A percentile compares a stretch with the other conserved stretches of the same genome.
Evolutionary conservation across 2,329 filamentous ascomycete genomes (phyloP).

Genomic region (Aspergillus aculeatus): DNA sequence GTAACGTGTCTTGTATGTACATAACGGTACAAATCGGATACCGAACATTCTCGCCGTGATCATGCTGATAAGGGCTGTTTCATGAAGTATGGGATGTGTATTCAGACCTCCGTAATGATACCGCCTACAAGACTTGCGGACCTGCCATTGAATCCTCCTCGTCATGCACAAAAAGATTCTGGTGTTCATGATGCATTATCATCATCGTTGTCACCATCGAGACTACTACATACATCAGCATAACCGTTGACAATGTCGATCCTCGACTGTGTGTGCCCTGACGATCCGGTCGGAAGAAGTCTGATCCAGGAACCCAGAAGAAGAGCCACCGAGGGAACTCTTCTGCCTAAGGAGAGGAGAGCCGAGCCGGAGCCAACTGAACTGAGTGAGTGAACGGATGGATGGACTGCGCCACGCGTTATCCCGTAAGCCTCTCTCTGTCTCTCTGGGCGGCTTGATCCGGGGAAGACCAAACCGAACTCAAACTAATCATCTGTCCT

Average conservation of each 20-base stretch:
- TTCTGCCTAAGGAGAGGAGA: constrained; percentile 3
- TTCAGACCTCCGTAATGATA: neutral
- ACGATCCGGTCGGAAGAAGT: constrained; percentile 2
- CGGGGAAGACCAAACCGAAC: constrained; percentile 1
- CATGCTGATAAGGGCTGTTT: neutral
- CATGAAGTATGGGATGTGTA: neutral
- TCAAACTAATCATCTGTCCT: neutral
- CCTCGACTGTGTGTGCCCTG: neutral
- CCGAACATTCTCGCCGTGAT: neutral
- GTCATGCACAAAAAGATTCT: too few species aligned
- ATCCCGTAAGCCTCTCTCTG: neutral
- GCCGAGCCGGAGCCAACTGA: neutral
- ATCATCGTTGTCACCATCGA: neutral
- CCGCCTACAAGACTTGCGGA: neutral
- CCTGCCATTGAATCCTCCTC: too few species aligned
- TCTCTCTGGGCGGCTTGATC: neutral
- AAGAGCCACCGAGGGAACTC: neutral
- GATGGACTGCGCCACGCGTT: constrained; percentile 6
- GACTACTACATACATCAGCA: neutral
- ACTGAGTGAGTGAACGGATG: neutral
- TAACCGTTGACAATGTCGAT: neutral
- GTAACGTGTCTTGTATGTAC: neutral
- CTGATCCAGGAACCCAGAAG: neutral
- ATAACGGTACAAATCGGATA: neutral
- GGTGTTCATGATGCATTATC: too few species aligned